phyloP scores from a whole-genome alignment of 2,329 filamentous ascomycete genomes.

The Diaporthe sp. region DNA sequence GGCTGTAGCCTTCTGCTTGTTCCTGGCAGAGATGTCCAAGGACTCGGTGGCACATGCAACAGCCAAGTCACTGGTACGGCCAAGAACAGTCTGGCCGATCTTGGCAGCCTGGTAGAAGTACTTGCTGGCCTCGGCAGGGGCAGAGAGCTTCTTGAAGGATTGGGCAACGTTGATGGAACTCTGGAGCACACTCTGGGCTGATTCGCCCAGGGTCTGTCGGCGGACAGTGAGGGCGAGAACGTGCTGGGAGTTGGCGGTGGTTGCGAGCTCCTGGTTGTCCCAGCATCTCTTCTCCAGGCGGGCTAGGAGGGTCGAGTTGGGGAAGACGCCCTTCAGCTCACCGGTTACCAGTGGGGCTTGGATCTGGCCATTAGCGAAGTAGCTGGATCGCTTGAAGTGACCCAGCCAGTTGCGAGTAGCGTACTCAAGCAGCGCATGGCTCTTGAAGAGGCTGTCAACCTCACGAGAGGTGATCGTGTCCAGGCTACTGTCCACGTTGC shows the following conservation, averaged over 20 bases:
- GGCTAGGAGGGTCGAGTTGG: conserved; percentile 40
- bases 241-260: conserved; percentile 36
- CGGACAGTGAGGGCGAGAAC: conserved; percentile 37
- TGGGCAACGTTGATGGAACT: conserved; percentile 40
- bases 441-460: conserved; percentile 39
- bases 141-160: conserved; percentile 39
- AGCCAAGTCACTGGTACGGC: conserved; percentile 39
- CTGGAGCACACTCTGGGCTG: conserved; percentile 38
- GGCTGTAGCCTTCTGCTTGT: conserved; percentile 38
- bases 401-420: conserved; percentile 40
- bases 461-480: conserved; percentile 37
- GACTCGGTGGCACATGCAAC: conserved; percentile 38
- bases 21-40: conserved; percentile 36
- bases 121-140: conserved; percentile 39
- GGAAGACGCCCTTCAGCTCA: conserved; percentile 38
- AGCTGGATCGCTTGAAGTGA: conserved; percentile 41
- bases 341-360: conserved; percentile 31
- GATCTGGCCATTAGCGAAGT: conserved; percentile 37
- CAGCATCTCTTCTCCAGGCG: conserved; percentile 41
- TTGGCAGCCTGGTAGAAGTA: conserved; percentile 41
- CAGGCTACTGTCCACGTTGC: conserved; percentile 41
- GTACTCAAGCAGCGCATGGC: conserved; percentile 40
- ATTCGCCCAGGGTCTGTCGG: conserved; percentile 35
- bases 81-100: conserved; percentile 39
- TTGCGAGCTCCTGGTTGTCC: conserved; percentile 41